Base-by-base conservation (phyloP, 1,284 basidiomycete genomes). In the Apiotrichum domesticum region DNA sequence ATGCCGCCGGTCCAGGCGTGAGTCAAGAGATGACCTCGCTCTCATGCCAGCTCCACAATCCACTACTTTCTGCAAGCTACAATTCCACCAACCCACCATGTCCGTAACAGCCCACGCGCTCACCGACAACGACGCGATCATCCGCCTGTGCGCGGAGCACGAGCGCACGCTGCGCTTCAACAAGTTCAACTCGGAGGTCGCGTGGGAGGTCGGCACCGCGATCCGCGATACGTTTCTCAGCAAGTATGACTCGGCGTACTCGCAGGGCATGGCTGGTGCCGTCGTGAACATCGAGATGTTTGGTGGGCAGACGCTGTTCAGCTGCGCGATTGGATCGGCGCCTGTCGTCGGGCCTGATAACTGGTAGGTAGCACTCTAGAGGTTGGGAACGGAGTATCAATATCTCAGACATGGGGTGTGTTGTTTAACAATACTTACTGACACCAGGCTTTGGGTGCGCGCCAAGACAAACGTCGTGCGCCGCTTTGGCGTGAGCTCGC, bases 391-490 rank as follows among this genome's bases (percentile, higher is more conserved):
- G 21, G 43, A 5, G 21, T 21, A 21, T 46, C 29, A 33, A 14
- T 4, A 13, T 33, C 11, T 21, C 21, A 32, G 15, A n/a, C 44
- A 21, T 2, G 21, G 21, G 21, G 21, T 21, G 21, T 21, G 21
- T 21, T 21, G 21, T 21, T 21, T 21, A 21, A 21, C 21, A 21
- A 21, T 21, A 21, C 21, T 21, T 29, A 9, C 46, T 57, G 11
- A 56, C 48, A 8, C 0, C 51, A 67, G 67, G 65, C 40, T 42
- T 21, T 72, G 70, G 72, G 71, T 72, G 6, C 59, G 68, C 21
- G 73, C 65, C 34, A 78, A 78, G 59, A 65, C 61, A 50, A 73
- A 74, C 44, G 69, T 74, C 32, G 74, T 76, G 10, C 65, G 63
- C 53, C 64, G 65, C 15, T 68, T 66, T 40, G 66, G 67, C 34